Percentiles rank a stretch among this genome's conserved stretches.
Evolutionary conservation across 2,329 filamentous ascomycete genomes (phyloP).

Genomic region (Endocalyx cinctus): DNA sequence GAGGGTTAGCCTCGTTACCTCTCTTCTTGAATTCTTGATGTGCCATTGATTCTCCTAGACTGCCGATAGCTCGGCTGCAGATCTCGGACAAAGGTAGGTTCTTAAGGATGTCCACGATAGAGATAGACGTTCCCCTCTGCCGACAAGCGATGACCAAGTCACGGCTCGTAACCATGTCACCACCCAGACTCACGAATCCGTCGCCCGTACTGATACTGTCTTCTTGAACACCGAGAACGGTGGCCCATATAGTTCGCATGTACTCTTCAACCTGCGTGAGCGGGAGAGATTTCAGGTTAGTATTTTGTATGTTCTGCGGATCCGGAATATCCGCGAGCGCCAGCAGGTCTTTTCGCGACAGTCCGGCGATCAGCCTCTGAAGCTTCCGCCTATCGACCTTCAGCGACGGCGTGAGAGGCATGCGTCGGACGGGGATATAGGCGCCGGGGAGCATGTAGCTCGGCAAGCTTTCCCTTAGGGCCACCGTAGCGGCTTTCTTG

Average conservation of each 20-base stretch:
- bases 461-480: slow-evolving; percentile 34
- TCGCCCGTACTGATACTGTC: slow-evolving; percentile 36
- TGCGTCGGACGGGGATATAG: slow-evolving; percentile 43
- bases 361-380: slow-evolving; percentile 37
- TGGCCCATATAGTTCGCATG: slow-evolving; percentile 45
- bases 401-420: slow-evolving; percentile 46
- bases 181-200: slow-evolving; percentile 43
- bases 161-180: slow-evolving; percentile 40
- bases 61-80: slow-evolving; percentile 30
- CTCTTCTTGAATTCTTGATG: slow-evolving; percentile 6
- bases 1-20: slow-evolving; percentile 3
- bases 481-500: slow-evolving; percentile 39
- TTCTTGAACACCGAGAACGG: slow-evolving; percentile 35
- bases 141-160: slow-evolving; percentile 42
- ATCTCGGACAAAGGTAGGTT: slow-evolving; percentile 40
- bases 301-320: slow-evolving; percentile 30
- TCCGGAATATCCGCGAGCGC: slow-evolving; percentile 35
- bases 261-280: slow-evolving; percentile 42
- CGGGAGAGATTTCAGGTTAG: slow-evolving; percentile 40
- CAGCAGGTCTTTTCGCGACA: slow-evolving; percentile 40
- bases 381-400: slow-evolving; percentile 47
- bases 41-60: slow-evolving; percentile 19
- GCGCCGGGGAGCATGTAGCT: slow-evolving; percentile 40
- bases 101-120: slow-evolving; percentile 38
- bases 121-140: slow-evolving; percentile 34